Evolutionary conservation across 2,329 filamentous ascomycete species (phyloP), one percentile per base, ranked within the genome.

Genomic region (Cyclaneusma minus): DNA sequence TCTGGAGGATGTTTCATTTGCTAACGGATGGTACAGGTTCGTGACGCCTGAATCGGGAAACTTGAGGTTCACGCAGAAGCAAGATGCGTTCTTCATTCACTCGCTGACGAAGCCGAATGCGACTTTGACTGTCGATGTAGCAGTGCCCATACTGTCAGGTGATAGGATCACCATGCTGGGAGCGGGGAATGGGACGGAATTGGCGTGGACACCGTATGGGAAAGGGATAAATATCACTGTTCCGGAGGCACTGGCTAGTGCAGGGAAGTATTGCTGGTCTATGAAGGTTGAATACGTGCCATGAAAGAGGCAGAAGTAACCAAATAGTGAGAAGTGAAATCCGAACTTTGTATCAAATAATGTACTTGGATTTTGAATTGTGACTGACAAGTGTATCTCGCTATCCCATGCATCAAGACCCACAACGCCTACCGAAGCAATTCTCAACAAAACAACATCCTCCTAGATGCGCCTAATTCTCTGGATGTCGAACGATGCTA

Each of bases 41-140:
- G 43, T 62, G 3, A 51, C 47, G 4, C 51, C 60, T 10, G 58
- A 61, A 24, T 53, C 54, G 0, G 47, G 44, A 1, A 43, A 55
- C 5, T 40, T 67, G 0, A 44, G 64, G 4, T 69, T 68, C 36
- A 68, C 64, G 3, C 55, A 57, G 36, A 66, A 54, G 0, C 31
- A 47, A 2, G 54, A 62, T 6, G 62, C 64, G 0, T 68, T 69
- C 32, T 69, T 67, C 35, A 49, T 67, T 19, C 34, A 57, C 9
- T 52, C 54, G 2, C 35, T 68, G 17, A 47, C 51, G 5, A 48
- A 49, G 22, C 61, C 60, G 3, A 44, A 47, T n/a, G 44, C 41
- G 2, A 50, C 43, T 3, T 35, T 65, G 3, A 36, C 48, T 2
- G 35, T 67, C 4, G 38, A 51, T 17, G 54, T 52, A 16, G 54